Evolutionary conservation across 352 stramenopile genomes (phyloP).

Genomic region (Phytophthora meadii): DNA sequence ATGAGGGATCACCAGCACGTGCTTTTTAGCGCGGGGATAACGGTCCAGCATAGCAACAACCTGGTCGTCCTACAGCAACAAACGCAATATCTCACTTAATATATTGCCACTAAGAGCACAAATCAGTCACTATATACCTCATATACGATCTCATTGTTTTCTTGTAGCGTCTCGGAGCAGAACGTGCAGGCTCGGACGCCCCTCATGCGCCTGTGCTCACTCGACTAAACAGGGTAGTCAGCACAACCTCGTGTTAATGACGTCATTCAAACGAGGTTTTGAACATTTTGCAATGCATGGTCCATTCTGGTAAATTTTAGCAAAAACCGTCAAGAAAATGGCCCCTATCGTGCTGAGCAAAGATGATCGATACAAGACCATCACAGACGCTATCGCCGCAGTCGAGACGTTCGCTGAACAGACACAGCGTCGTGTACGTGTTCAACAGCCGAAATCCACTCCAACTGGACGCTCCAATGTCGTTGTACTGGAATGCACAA

Average conservation of each 20-base stretch:
- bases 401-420: constrained; percentile 67
- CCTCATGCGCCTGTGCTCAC: constrained; percentile 23
- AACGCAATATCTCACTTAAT: background rate
- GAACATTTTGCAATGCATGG: constrained; percentile 1
- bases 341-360: constrained; percentile 46
- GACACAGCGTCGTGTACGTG: constrained; percentile 59
- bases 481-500: constrained; percentile 69
- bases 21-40: constrained; percentile 57
- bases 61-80: constrained; percentile 51
- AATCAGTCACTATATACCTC: constrained; percentile 31
- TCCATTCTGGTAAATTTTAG: background rate
- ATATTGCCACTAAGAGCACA: no score
- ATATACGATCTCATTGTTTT: constrained; percentile 62
- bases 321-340: constrained; percentile 51
- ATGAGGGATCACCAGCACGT: constrained; percentile 71
- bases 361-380: constrained; percentile 66
- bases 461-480: constrained; percentile 40
- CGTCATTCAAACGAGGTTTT: background rate
- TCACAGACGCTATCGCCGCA: constrained; percentile 67
- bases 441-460: constrained; percentile 50
- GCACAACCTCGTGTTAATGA: background rate
- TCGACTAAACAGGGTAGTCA: no score
- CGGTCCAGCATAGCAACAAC: constrained; percentile 71
- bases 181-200: constrained; percentile 53
- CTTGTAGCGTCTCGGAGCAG: constrained; percentile 59